Evolutionary conservation across 331 rosid genomes (phyloP), one percentile per base, ranked within the genome.

Genomic region (Arachis monticola): DNA sequence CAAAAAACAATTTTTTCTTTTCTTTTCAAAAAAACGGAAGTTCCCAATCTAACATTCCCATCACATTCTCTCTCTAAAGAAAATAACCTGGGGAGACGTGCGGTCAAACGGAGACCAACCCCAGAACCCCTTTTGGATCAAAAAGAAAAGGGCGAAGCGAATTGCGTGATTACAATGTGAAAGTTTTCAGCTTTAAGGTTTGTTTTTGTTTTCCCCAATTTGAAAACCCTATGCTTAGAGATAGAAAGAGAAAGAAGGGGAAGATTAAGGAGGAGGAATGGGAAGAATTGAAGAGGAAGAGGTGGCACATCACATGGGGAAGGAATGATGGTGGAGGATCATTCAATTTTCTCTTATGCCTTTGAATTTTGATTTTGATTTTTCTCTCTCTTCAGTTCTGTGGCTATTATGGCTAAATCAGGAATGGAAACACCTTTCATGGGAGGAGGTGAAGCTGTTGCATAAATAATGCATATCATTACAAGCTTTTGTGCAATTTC

Each of bases 171-270:
- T 74, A 6, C 58, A 57, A 68, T 45, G 87, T 52, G 85, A 83
- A 84, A 72, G 82, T 45, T 42, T 77, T 68, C 79, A 85, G 89
- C 98, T 91, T 91, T 90, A 79, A 79, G 82, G 80, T 73, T 88
- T 77, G 86, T 73, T 57, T 78, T 75, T 65, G 40, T 35, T 35
- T 35, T 35, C 40, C 40, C 57, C 6, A n/a, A 77, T 70, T 30
- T 82, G 91, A 83, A 84, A 90, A 87, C 93, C 96, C 95, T 84
- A 90, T 85, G 32, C 17, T 42, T 50, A 80, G 76, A 67, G 38
- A 53, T 53, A 11, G 14, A 67, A 14, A 59, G 48, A 67, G 32
- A 78, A 67, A 57, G 69, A 64, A 77, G 80, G 77, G 85, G 89
- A 79, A 77, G 80, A 83, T 79, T 72, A 80, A 77, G 73, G 9